Conservation (phyloP, 495 filamentous ascomycete genomes). For the Daldinia loculata region DNA sequence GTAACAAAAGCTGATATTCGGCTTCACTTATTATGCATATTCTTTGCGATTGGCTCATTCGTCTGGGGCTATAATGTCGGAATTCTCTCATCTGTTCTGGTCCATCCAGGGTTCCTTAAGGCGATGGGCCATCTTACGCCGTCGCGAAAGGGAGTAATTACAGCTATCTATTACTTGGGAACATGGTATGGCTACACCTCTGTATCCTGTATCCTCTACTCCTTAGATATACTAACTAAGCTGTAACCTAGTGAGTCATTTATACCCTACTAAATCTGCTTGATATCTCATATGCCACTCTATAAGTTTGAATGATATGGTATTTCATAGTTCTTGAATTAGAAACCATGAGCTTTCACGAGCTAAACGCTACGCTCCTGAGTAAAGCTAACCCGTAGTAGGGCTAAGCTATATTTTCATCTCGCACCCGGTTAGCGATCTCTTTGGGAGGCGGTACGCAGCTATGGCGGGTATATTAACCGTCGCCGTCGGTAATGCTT, state of each 20-base stretch:
- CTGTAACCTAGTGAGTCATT: slow-evolving; percentile 27
- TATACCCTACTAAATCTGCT: neutral
- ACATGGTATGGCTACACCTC: slow-evolving; percentile 49
- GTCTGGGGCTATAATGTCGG: slow-evolving; percentile 70
- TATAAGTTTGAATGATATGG: too few species aligned
- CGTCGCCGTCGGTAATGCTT: slow-evolving; percentile 56
- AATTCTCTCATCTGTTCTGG: slow-evolving; percentile 63
- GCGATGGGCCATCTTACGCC: slow-evolving; percentile 55
- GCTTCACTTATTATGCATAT: slow-evolving; percentile 58
- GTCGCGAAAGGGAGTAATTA: slow-evolving; percentile 59
- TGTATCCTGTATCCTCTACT: neutral
- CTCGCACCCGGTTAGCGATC: slow-evolving; percentile 57
- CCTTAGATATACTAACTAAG: slow-evolving; percentile 1
- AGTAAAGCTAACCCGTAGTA: slow-evolving; percentile 8
- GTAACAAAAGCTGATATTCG: slow-evolving; percentile 53
- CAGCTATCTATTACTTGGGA: slow-evolving; percentile 65
- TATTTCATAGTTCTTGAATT: neutral
- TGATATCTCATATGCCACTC: too few species aligned
- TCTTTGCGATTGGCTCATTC: slow-evolving; percentile 65
- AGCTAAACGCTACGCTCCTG: neutral
- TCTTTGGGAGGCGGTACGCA: slow-evolving; percentile 60
- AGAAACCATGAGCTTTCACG: neutral
- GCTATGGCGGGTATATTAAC: slow-evolving; percentile 57
- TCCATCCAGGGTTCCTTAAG: slow-evolving; percentile 60
- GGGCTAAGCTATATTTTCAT: slow-evolving; percentile 61